Evolutionary conservation across 106 monocot species (phyloP).

Genomic region (Chionographis japonica): DNA sequence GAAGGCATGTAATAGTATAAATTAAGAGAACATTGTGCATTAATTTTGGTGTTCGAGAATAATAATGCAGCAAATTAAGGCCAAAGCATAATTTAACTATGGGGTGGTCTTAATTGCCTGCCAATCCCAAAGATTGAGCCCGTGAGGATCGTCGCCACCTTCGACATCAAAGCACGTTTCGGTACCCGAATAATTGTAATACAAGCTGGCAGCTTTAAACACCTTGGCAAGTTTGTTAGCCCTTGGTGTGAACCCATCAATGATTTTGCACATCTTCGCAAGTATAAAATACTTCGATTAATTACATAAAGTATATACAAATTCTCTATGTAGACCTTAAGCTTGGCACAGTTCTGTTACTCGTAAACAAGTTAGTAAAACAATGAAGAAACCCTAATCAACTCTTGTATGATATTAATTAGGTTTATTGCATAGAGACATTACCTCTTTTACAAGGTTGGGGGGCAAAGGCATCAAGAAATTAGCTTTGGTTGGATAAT

Average conservation of each 20-base stretch:
- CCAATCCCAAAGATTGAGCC: slow-evolving; percentile 76
- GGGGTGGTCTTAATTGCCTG: slow-evolving; percentile 44
- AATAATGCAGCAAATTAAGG: not conserved
- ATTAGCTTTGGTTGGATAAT: slow-evolving; percentile 74
- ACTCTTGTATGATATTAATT: too few relatives aligned
- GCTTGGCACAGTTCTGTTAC: not conserved
- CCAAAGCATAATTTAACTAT: not conserved
- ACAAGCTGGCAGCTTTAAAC: slow-evolving; percentile 73
- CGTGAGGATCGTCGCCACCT: slow-evolving; percentile 51
- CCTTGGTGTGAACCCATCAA: slow-evolving; percentile 52
- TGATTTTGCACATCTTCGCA: slow-evolving; percentile 83
- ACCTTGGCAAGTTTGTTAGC: slow-evolving; percentile 43
- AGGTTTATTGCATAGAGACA: not conserved
- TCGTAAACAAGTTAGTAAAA: too few relatives aligned
- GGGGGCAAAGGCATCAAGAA: slow-evolving; percentile 73
- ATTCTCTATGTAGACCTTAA: not conserved
- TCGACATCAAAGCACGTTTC: slow-evolving; percentile 63
- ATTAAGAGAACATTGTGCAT: too few relatives aligned
- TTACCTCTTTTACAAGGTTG: slow-evolving; percentile 80
- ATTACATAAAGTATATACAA: not conserved
- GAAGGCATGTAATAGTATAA: too few relatives aligned
- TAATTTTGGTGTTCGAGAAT: too few relatives aligned
- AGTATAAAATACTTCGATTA: not conserved
- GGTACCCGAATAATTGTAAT: slow-evolving; percentile 64
- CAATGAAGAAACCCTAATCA: too few relatives aligned